phyloP scores from a whole-genome alignment of 2,329 filamentous ascomycete species.

The Paracorniculantispora psalliotae region DNA sequence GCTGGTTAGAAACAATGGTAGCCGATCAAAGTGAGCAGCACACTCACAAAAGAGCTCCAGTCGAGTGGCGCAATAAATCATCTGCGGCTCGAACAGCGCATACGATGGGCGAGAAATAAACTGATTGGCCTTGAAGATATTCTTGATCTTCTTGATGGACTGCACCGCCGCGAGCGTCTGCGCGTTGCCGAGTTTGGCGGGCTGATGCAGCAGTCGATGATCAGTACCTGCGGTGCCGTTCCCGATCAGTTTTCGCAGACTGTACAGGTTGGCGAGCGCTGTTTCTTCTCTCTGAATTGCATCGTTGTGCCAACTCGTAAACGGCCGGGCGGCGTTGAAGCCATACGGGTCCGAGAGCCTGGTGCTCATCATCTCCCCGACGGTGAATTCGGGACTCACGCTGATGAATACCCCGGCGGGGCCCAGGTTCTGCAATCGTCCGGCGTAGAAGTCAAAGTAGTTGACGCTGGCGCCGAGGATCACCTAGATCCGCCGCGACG shows the following conservation, averaged over 20 bases:
- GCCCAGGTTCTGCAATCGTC: slow-evolving; percentile 16
- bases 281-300: slow-evolving; percentile 16
- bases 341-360: slow-evolving; percentile 13
- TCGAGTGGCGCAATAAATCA: slow-evolving; percentile 10
- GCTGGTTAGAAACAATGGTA: background rate
- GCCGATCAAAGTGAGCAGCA: slow-evolving; percentile 10
- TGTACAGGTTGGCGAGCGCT: background rate
- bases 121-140: slow-evolving; percentile 17
- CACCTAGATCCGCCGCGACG: slow-evolving; percentile 21
- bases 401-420: slow-evolving; percentile 23
- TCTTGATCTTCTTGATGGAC: background rate
- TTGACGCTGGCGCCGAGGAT: slow-evolving; percentile 22
- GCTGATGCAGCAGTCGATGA: too few species aligned
- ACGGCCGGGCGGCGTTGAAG: background rate
- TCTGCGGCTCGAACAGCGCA: slow-evolving; percentile 15
- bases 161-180: too few species aligned
- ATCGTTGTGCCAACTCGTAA: slow-evolving; percentile 14
- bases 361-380: slow-evolving; percentile 17
- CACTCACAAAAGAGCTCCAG: slow-evolving; percentile 19
- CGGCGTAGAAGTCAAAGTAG: slow-evolving; percentile 23
- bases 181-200: too few species aligned
- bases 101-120: slow-evolving; percentile 11
- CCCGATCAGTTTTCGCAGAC: background rate
- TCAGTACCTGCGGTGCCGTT: too few species aligned
- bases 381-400: slow-evolving; percentile 22